Percentiles rank a stretch among this genome's conserved stretches.
Evolutionary conservation across 768 basidiomycete genomes (phyloP).

Genomic region (Xerocomellus amylosporus): DNA sequence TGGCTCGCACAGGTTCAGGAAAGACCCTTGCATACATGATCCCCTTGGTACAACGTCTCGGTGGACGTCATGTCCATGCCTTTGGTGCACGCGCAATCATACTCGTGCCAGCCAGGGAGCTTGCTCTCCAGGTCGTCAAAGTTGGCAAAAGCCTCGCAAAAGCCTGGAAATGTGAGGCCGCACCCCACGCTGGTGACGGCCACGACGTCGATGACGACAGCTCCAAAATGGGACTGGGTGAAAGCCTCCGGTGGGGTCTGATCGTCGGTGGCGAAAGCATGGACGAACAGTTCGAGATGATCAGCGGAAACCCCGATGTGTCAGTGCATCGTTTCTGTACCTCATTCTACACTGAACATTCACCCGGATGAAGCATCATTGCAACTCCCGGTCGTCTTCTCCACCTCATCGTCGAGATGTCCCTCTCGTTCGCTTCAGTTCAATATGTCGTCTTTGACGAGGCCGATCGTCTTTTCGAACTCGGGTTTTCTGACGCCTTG

Average conservation of each 20-base stretch:
- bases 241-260: conserved; percentile 83
- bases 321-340: conserved; percentile 42
- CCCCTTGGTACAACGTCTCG: conserved; percentile 83
- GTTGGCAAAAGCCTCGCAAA: conserved; percentile 94
- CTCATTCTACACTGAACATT: conserved; percentile 12
- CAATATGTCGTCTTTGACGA: conserved; percentile 96
- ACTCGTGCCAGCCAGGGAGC: conserved; percentile 87
- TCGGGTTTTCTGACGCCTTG: conserved; percentile 93
- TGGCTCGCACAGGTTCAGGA: conserved; percentile 98
- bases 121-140: conserved; percentile 89
- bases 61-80: conserved; percentile 70
- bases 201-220: conserved; percentile 50
- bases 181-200: conserved; percentile 71
- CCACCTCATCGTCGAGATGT: conserved; percentile 98
- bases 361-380: conserved; percentile 64
- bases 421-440: conserved; percentile 79
- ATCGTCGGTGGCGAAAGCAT: conserved; percentile 94
- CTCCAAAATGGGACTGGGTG: conserved; percentile 45
- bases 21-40: conserved; percentile 97
- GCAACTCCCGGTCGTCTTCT: conserved; percentile 96
- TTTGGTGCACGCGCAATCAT: conserved; percentile 89
- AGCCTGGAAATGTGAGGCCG: conserved; percentile 64
- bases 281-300: conserved; percentile 96
- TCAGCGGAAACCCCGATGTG: conserved; percentile 93
- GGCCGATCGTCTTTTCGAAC: conserved; percentile 96